Percentiles rank a stretch among this genome's conserved stretches.
Evolutionary conservation across 805 yeast genomes (phyloP).

Genomic region (Scheffersomyces spartinae): DNA sequence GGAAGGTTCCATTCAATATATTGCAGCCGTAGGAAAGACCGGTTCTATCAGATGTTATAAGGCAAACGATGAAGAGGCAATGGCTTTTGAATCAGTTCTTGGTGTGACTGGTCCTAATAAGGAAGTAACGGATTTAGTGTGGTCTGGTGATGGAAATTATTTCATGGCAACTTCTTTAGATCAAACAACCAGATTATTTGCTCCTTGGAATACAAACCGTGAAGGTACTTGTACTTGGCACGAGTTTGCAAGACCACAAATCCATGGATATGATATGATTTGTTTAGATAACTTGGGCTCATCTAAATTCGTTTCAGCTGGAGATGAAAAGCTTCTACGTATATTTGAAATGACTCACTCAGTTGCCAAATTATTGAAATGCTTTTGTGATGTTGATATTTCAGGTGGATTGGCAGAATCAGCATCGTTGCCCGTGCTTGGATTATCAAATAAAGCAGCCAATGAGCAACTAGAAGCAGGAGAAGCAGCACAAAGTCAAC

Average conservation of each 20-base stretch:
- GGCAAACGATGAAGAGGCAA: slow-evolving; percentile 15
- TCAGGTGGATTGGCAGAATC: slow-evolving; percentile 49
- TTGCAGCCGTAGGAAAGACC: slow-evolving; percentile 79
- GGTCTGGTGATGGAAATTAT: slow-evolving; percentile 60
- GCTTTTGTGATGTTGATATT: slow-evolving; percentile 36
- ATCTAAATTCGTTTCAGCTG: slow-evolving; percentile 76
- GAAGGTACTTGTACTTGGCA: slow-evolving; percentile 49
- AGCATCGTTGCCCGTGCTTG: slow-evolving; percentile 87
- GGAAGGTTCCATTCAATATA: slow-evolving; percentile 28
- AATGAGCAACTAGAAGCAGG: slow-evolving; percentile 33
- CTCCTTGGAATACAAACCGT: slow-evolving; percentile 38
- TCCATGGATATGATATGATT: slow-evolving; percentile 96
- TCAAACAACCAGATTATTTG: slow-evolving; percentile 82
- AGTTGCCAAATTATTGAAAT: slow-evolving; percentile 50
- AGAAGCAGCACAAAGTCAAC: slow-evolving; percentile 23
- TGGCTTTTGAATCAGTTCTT: slow-evolving; percentile 32
- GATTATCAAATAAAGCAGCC: slow-evolving; percentile 84
- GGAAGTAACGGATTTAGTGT: slow-evolving; percentile 66
- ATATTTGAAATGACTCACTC: slow-evolving; percentile 82
- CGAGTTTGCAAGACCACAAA: slow-evolving; percentile 94
- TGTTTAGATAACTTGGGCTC: slow-evolving; percentile 52
- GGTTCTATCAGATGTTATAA: slow-evolving; percentile 86
- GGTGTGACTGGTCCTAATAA: slow-evolving; percentile 71
- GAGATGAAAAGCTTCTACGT: slow-evolving; percentile 88
- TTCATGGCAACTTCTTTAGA: slow-evolving; percentile 74